Evolutionary conservation across 345 rosid species (phyloP), one percentile per base, ranked within the genome.

Genomic region (Euclidium syriacum): DNA sequence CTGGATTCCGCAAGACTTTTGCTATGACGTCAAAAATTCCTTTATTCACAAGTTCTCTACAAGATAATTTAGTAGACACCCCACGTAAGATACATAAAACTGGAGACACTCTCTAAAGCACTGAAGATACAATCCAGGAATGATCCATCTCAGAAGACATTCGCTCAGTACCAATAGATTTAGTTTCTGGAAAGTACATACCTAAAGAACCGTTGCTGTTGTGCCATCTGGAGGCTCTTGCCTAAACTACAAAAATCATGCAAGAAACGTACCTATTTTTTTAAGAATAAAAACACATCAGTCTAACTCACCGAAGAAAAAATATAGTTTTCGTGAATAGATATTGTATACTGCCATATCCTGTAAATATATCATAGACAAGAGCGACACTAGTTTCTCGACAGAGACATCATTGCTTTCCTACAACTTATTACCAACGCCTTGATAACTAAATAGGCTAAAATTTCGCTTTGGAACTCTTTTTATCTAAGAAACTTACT

Each of bases 181-280:
- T 41, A 65, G 55, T 44, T 51, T 72, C 66, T 26, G 47, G 27
- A 10, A 61, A 33, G 39, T 59, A 52, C 67, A 41, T 76, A 87
- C 98, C 82, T 78, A 80, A 81, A 83, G 43, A 92, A 78, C 46
- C 72, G 81, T 57, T 82, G 79, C 77, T 87, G 90, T 83, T 84
- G 88, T 35, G 68, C 76, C 86, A 82, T 75, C 62, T 80, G 86
- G 48, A 86, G 72, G 72, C 84, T 84, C 82, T 87, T 92, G 85
- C 85, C 77, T 74, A 87, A 77, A 77, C 85, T 75, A 70, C 96
- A 92, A 77, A 85, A 92, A 60, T 92, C 98, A 5, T 78, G 87
- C 81, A 89, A 77, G 82, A 92, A 87, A 64, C 76, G 64, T 15
- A 89, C 96, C 98, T 92, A 27, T 72, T 66, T 65, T 38, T 60